Conservation (phyloP, 352 stramenopile species). For the Aphanomyces euteiches region DNA sequence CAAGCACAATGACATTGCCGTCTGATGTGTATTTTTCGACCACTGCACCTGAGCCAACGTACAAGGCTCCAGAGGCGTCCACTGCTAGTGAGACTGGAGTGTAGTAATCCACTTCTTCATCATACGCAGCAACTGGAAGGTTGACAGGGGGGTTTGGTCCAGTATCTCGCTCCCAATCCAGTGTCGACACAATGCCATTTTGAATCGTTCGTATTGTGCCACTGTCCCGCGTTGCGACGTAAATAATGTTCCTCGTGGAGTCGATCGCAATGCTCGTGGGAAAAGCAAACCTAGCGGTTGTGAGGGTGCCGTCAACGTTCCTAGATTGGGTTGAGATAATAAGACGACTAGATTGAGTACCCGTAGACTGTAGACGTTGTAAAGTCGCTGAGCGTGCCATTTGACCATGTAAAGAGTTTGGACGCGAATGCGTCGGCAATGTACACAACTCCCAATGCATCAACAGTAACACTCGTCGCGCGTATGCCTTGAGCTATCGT, state of each 20-base stretch:
- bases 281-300: slow-evolving; percentile 12
- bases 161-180: background rate
- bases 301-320: slow-evolving; percentile 2
- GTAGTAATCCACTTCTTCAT: slow-evolving; percentile 20
- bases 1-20: background rate
- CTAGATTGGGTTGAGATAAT: background rate
- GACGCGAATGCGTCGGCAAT: slow-evolving; percentile 18
- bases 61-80: background rate
- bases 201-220: background rate
- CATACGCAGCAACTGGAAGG: background rate
- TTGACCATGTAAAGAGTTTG: background rate
- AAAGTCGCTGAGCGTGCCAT: background rate
- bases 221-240: slow-evolving; percentile 20
- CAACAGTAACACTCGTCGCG: slow-evolving; percentile 10
- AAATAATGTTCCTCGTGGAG: background rate
- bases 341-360: background rate
- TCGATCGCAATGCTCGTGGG: slow-evolving; percentile 22
- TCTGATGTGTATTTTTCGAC: slow-evolving; percentile 8
- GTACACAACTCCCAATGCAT: slow-evolving; percentile 13
- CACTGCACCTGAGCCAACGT: slow-evolving; percentile 18
- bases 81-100: slow-evolving; percentile 19
- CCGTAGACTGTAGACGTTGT: slow-evolving; percentile 13
- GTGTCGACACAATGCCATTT: slow-evolving; percentile 23
- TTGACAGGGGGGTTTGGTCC: too few species aligned
- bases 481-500: slow-evolving; percentile 5